A percentile compares a stretch with the other conserved stretches of the same genome.
Conservation (phyloP, 495 filamentous ascomycete genomes). For the Xylaria scruposa region DNA sequence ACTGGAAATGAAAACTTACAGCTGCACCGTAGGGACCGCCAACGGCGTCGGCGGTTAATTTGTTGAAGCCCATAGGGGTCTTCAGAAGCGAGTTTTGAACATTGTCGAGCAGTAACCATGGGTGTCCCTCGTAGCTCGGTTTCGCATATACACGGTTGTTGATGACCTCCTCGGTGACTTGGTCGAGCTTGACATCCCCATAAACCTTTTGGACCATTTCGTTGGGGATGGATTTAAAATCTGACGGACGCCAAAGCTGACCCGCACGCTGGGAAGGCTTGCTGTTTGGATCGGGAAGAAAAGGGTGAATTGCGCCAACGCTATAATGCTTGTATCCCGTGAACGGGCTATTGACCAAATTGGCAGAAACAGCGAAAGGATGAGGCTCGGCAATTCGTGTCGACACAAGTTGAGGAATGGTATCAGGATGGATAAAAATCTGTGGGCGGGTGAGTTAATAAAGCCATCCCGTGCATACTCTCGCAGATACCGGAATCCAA, state of each 20-base stretch:
- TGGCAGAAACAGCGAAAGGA: constrained; percentile 58
- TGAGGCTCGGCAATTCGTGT: constrained; percentile 57
- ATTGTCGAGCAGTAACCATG: constrained; percentile 51
- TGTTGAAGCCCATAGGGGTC: constrained; percentile 47
- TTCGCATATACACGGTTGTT: constrained; percentile 36
- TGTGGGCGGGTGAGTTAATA: constrained; percentile 26
- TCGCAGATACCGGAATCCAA: neutral
- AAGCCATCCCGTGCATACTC: neutral
- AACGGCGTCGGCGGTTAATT: constrained; percentile 24
- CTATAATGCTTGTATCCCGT: constrained; percentile 55
- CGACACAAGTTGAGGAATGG: constrained; percentile 60
- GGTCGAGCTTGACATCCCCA: constrained; percentile 18
- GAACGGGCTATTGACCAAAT: constrained; percentile 57
- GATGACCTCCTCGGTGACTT: constrained; percentile 29
- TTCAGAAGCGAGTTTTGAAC: constrained; percentile 43
- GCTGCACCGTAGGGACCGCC: constrained; percentile 20
- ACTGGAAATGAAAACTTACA: neutral
- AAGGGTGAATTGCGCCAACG: constrained; percentile 52
- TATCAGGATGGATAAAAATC: constrained; percentile 59
- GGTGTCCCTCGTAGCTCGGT: constrained; percentile 47
- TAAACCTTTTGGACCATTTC: constrained; percentile 29
- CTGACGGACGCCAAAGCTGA: constrained; percentile 39
- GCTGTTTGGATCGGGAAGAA: constrained; percentile 48
- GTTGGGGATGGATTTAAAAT: constrained; percentile 27
- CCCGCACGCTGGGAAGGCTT: constrained; percentile 34